phyloP scores from a whole-genome alignment of 1,139 yeast genomes.

The Yamadazyma dushanensis region DNA sequence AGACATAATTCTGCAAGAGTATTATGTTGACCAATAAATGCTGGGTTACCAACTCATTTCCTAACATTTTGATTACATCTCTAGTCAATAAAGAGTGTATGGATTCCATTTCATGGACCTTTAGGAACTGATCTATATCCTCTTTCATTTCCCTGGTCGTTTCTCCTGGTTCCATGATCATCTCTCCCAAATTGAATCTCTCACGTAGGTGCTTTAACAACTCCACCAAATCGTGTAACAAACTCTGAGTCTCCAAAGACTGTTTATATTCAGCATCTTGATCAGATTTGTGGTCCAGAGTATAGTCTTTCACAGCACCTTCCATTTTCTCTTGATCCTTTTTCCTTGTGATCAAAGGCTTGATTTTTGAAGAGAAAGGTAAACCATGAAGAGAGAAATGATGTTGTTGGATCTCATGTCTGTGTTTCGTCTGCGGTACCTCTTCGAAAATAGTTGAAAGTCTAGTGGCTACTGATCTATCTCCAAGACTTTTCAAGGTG shows the following conservation, averaged over 20 bases:
- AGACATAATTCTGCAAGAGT: neutral
- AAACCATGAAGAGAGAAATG: constrained; percentile 21
- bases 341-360: constrained; percentile 5
- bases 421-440: neutral
- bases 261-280: neutral
- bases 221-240: neutral
- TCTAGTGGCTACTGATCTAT: neutral
- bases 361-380: constrained; percentile 17
- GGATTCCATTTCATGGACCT: neutral
- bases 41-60: neutral
- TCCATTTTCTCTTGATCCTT: neutral
- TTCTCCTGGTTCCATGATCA: neutral
- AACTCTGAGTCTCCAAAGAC: no score
- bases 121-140: neutral
- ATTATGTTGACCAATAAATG: neutral
- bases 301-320: constrained; percentile 6
- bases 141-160: neutral
- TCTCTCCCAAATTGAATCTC: neutral
- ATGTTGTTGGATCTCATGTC: constrained; percentile 3
- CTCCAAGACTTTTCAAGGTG: neutral
- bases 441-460: constrained; percentile 8
- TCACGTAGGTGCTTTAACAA: neutral
- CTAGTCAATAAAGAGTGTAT: neutral
- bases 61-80: neutral
- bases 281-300: constrained; percentile 1